Evolutionary conservation across 805 yeast genomes (phyloP).

Genomic region (Candida morakotiae): DNA sequence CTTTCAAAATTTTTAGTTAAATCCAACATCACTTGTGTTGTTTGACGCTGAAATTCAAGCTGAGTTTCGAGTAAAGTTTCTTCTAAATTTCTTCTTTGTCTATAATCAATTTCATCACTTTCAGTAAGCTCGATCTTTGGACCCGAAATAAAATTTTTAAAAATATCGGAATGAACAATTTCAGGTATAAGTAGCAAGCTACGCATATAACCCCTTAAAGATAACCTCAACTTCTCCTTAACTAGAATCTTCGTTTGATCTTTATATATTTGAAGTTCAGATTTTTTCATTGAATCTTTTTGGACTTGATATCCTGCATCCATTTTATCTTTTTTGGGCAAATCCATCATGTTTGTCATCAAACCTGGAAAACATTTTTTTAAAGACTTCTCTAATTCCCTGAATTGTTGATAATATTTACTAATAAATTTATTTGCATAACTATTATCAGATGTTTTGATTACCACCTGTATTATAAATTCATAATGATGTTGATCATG

Average conservation of each 20-base stretch:
- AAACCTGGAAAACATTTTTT: slow-evolving; percentile 61
- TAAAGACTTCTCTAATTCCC: slow-evolving; percentile 48
- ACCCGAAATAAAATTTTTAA: slow-evolving; percentile 51
- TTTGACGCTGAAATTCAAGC: slow-evolving; percentile 66
- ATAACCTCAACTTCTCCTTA: slow-evolving; percentile 73
- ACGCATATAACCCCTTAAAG: slow-evolving; percentile 70
- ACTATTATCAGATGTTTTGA: neutral
- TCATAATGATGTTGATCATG: slow-evolving; percentile 27
- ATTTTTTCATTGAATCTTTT: neutral
- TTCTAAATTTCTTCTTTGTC: slow-evolving; percentile 59
- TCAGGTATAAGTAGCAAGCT: slow-evolving; percentile 50
- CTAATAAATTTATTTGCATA: slow-evolving; percentile 39
- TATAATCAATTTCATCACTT: slow-evolving; percentile 52
- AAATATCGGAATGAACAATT: slow-evolving; percentile 47
- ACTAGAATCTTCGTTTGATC: slow-evolving; percentile 27
- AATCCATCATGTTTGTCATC: slow-evolving; percentile 48
- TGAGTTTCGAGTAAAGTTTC: slow-evolving; percentile 54
- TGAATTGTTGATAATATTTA: slow-evolving; percentile 68
- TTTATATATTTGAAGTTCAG: neutral
- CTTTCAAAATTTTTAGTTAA: slow-evolving; percentile 56
- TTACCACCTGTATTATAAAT: slow-evolving; percentile 47
- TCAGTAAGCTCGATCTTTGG: slow-evolving; percentile 29
- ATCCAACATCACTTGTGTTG: slow-evolving; percentile 51
- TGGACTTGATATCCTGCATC: slow-evolving; percentile 23
- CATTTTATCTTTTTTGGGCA: slow-evolving; percentile 52